These are phyloP conservation scores for Echinochloa phyllopogon DNA, from an alignment of 176 grass and related monocot species.

Conservation along the genomic window DNA sequence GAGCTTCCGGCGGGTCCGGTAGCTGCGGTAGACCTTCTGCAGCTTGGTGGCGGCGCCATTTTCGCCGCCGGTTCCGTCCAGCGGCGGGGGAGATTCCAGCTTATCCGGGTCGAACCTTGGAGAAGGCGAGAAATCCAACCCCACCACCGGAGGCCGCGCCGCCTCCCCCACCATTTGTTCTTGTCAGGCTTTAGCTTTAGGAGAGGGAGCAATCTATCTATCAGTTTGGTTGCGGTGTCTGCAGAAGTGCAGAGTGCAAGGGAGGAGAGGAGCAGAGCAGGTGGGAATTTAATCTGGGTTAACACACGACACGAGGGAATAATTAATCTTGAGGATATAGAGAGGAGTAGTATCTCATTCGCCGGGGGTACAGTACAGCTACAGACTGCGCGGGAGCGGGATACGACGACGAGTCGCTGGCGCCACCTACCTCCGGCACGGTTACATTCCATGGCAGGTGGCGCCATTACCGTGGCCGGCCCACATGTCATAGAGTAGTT, in stretches of 20 bases:
- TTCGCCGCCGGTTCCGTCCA: neutral
- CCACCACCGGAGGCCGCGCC: slow-evolving; percentile 14
- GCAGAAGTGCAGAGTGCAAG: neutral
- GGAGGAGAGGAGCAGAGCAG: neutral
- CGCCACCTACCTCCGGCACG: slow-evolving; percentile 23
- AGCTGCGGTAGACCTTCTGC: slow-evolving; percentile 96
- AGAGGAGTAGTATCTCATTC: neutral
- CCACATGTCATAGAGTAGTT: neutral
- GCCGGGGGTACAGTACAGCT: neutral
- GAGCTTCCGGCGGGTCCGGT: slow-evolving; percentile 86
- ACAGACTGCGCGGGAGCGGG: neutral
- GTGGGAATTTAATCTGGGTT: neutral
- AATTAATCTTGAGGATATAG: neutral
- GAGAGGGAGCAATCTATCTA: neutral
- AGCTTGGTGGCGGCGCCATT: slow-evolving; percentile 81
- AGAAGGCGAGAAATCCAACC: slow-evolving; percentile 14
- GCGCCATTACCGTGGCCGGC: neutral
- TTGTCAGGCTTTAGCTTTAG: neutral
- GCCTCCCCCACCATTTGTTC: slow-evolving; percentile 46
- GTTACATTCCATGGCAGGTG: neutral
- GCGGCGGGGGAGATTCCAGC: slow-evolving; percentile 21
- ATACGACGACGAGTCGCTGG: slow-evolving; percentile 17
- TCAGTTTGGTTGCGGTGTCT: neutral
- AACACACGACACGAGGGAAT: neutral
- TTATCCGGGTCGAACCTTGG: neutral